Evolutionary conservation across 495 filamentous ascomycete genomes (phyloP), one percentile per base, ranked within the genome.

Genomic region (Cudoniella acicularis): DNA sequence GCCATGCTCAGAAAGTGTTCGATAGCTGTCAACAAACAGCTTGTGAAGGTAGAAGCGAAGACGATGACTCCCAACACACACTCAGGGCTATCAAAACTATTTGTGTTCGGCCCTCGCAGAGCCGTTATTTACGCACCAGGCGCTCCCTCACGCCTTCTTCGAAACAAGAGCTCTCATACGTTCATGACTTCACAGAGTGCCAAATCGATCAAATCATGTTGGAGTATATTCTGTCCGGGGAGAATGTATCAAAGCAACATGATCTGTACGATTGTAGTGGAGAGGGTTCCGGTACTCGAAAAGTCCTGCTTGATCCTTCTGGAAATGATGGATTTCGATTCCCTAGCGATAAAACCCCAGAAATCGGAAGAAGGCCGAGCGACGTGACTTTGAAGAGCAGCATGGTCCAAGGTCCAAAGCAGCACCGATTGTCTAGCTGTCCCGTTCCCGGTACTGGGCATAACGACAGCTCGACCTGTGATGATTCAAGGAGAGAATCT

Each of bases 101-200:
- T n/a, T n/a, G n/a, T n/a, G n/a, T n/a, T n/a, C n/a, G n/a, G n/a
- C n/a, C n/a, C n/a, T n/a, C n/a, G n/a, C n/a, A n/a, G n/a, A n/a
- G n/a, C n/a, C n/a, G n/a, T n/a, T n/a, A n/a, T n/a, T n/a, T n/a
- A n/a, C n/a, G n/a, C n/a, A n/a, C n/a, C n/a, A n/a, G n/a, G n/a
- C n/a, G n/a, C n/a, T n/a, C n/a, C n/a, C n/a, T n/a, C n/a, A n/a
- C n/a, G n/a, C n/a, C n/a, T n/a, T n/a, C n/a, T n/a, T n/a, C n/a
- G 20, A 26, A 46, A 26, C 36, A 62, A 2, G 55, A 63, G 30
- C 13, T 60, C 20, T 62, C 63, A 16, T 62, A 65, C 40, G 47
- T 54, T 42, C 63, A 65, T 50, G 63, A 65, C 41, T 62, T 62
- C 27, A 45, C 47, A 16, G 53, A 66, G 16, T 66, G 60, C 47